Conservation (phyloP, 164 flowering plant genomes). For the Piper longum region DNA sequence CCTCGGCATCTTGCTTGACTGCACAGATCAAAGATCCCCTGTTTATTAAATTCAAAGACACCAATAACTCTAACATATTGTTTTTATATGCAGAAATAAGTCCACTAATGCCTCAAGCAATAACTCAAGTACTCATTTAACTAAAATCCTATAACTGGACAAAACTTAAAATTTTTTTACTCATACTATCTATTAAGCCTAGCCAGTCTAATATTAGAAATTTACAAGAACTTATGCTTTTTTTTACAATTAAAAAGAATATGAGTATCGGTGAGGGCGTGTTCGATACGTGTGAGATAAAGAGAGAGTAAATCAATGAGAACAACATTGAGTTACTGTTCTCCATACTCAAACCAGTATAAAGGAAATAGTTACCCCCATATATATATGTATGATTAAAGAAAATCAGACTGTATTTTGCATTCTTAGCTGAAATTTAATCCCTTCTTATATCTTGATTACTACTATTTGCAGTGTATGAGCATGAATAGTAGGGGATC, state of each 20-base stretch:
- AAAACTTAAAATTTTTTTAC: too few species aligned
- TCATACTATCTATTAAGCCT: background rate
- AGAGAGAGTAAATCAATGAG: background rate
- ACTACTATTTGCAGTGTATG: background rate
- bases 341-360: too few species aligned
- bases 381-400: too few species aligned
- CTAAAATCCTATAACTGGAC: background rate
- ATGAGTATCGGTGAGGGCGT: too few species aligned
- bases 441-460: background rate
- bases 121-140: background rate
- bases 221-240: background rate
- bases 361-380: too few species aligned
- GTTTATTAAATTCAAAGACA: constrained; percentile 53
- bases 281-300: background rate
- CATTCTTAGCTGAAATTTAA: too few species aligned
- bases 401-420: too few species aligned
- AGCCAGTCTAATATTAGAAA: background rate
- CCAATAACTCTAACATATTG: background rate
- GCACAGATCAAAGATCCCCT: constrained; percentile 89
- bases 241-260: too few species aligned
- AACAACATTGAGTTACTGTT: too few species aligned
- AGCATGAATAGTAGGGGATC: background rate
- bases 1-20: constrained; percentile 71
- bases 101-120: background rate
- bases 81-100: too few species aligned